These are phyloP conservation scores for Botryosphaeria dothidea DNA, from an alignment of 2,329 filamentous ascomycete genomes.

Conservation along the genomic window DNA sequence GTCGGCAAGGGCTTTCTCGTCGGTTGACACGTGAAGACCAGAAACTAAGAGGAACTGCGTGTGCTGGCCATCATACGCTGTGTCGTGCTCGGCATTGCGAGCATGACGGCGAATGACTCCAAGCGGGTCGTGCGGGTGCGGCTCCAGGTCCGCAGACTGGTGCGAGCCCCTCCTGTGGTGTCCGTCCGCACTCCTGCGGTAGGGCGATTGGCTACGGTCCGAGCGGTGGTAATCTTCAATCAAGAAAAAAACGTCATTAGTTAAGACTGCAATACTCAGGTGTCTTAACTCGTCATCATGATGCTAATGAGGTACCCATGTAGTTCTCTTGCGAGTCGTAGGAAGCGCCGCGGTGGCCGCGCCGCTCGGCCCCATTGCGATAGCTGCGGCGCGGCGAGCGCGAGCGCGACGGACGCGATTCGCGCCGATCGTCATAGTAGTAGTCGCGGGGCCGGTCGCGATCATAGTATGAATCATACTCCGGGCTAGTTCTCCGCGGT, in stretches of 20 bases:
- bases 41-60: constrained; percentile 20
- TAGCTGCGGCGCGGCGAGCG: constrained; percentile 13
- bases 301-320: constrained; percentile 20
- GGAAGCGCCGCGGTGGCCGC: constrained; percentile 14
- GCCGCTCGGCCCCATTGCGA: background rate
- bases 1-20: background rate
- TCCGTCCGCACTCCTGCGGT: background rate
- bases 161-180: constrained; percentile 11
- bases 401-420: constrained; percentile 12
- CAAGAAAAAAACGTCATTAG: constrained; percentile 17
- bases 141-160: constrained; percentile 12
- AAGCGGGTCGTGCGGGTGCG: background rate
- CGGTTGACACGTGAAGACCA: background rate
- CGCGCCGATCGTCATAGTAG: background rate
- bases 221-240: constrained; percentile 18
- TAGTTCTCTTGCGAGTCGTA: constrained; percentile 15
- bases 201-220: constrained; percentile 17
- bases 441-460: constrained; percentile 9
- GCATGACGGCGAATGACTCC: background rate
- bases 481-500: background rate
- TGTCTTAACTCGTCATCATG: constrained; percentile 19
- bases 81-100: constrained; percentile 23
- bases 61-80: constrained; percentile 22
- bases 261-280: constrained; percentile 6
- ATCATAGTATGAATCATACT: constrained; percentile 8